Evolutionary conservation across 1,284 basidiomycete genomes (phyloP), one percentile per base, ranked within the genome.

Genomic region (Trichosporon coremiiforme): DNA sequence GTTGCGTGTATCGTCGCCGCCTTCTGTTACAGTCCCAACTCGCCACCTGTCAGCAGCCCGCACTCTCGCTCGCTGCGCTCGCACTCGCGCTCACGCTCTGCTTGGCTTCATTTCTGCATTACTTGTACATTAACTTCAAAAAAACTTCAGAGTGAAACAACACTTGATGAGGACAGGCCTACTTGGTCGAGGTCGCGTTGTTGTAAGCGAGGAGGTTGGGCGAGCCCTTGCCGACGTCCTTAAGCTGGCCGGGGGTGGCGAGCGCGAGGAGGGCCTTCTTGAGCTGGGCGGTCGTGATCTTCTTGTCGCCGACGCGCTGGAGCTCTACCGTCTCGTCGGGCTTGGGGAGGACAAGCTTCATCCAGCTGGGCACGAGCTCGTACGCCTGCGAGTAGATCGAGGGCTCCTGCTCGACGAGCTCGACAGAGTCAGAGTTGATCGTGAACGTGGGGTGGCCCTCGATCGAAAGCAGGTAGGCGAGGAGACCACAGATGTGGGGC

Each of bases 391-490:
- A 79, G 77, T 81, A 82, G 64, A 88, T 85, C 2, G 85, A 85
- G 31, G 83, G 67, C 17, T 71, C 55, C 12, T 69, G 60, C 8
- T 33, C 55, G 73, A 90, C 77, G 86, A 83, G 73, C 64, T 83
- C 75, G 67, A 76, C 67, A 20, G 69, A 41, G 47, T 79, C 75
- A 13, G 77, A 70, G 57, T 78, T 70, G 45, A 77, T 62, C 66
- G 74, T 70, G 81, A 92, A 92, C 2, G 86, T 85, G 65, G 84
- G 80, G 10, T 88, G 87, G 17, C 90, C 90, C 83, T 91, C 89
- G 75, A 92, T 87, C 22, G 92, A 93, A 69, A 96, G 87, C 73
- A 93, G 87, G 86, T 95, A 95, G 31, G 93, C 92, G 67, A 92
- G 84, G 57, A 94, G 83, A 75, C 93, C 93, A 80, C 77, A 81